Conservation (phyloP, 192 early-diverging fungal species). For the Coemansia sp. region DNA sequence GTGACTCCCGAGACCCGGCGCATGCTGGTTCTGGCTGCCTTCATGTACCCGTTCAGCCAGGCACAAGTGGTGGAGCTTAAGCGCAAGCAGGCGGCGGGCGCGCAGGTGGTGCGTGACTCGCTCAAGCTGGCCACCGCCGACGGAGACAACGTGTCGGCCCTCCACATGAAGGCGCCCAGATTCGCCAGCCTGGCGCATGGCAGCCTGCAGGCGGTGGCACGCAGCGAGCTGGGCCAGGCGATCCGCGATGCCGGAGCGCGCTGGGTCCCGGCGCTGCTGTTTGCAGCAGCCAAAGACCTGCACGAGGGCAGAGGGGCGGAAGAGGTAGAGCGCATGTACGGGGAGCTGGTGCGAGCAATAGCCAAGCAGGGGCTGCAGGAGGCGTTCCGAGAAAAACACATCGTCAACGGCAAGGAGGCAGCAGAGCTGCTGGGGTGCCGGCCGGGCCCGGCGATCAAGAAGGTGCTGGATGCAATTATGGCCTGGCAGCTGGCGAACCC, state of each 20-base stretch:
- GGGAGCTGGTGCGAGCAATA: slow-evolving; percentile 15
- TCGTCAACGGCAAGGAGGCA: slow-evolving; percentile 64
- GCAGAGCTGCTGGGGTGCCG: slow-evolving; percentile 61
- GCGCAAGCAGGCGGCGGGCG: slow-evolving; percentile 44
- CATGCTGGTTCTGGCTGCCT: slow-evolving; percentile 57
- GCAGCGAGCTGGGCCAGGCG: slow-evolving; percentile 56
- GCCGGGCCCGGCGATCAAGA: slow-evolving; percentile 68
- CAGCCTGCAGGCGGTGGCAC: slow-evolving; percentile 8
- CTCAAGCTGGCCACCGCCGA: slow-evolving; percentile 58
- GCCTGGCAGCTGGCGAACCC: slow-evolving; percentile 81
- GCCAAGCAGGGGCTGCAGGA: slow-evolving; percentile 16
- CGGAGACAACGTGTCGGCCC: slow-evolving; percentile 15
- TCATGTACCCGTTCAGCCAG: slow-evolving; percentile 56
- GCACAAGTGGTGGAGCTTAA: slow-evolving; percentile 50
- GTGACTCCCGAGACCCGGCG: slow-evolving; percentile 18
- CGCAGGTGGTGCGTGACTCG: slow-evolving; percentile 59
- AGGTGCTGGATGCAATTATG: slow-evolving; percentile 67
- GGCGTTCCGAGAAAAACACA: slow-evolving; percentile 37
- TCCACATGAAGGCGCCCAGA: slow-evolving; percentile 22
- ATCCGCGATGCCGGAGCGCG: slow-evolving; percentile 59
- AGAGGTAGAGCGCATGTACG: slow-evolving; percentile 24
- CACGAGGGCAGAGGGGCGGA: background rate
- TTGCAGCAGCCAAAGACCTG: slow-evolving; percentile 52
- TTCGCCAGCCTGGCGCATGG: slow-evolving; percentile 5
- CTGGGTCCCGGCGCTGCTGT: slow-evolving; percentile 56